Evolutionary conservation across 768 basidiomycete species (phyloP).

Genomic region (Mycena olivaceomarginata): DNA sequence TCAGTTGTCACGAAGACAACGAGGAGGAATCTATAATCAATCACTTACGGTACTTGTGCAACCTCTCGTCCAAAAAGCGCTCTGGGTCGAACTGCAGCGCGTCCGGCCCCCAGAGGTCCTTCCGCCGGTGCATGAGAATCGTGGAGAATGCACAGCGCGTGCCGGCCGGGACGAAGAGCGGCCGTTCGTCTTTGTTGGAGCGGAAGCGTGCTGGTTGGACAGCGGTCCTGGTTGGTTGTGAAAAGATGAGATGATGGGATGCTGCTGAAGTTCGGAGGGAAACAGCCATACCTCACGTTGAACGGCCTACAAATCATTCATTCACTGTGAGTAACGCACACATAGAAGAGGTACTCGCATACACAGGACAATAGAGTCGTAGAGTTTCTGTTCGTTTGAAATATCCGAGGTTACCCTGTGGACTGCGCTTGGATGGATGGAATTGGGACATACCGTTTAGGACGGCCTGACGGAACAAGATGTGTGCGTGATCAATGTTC

Average conservation of each 20-base stretch:
- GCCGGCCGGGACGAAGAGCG: slow-evolving; percentile 63
- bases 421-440: too few relatives aligned
- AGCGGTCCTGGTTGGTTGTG: slow-evolving; percentile 41
- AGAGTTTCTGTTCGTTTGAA: slow-evolving; percentile 64
- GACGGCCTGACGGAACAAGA: slow-evolving; percentile 6
- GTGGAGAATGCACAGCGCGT: slow-evolving; percentile 61
- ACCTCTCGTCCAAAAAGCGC: slow-evolving; percentile 78
- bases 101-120: slow-evolving; percentile 82
- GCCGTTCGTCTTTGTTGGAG: slow-evolving; percentile 53
- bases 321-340: neutral
- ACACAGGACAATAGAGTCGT: slow-evolving; percentile 72
- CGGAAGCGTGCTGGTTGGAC: slow-evolving; percentile 52
- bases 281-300: slow-evolving; percentile 52
- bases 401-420: too few relatives aligned
- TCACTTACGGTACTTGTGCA: slow-evolving; percentile 68
- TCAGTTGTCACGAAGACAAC: too few relatives aligned
- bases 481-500: too few relatives aligned
- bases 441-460: slow-evolving; percentile 19
- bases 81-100: slow-evolving; percentile 81
- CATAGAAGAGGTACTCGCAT: slow-evolving; percentile 39
- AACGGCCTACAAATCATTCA: slow-evolving; percentile 54
- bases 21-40: neutral
- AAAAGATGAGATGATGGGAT: neutral
- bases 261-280: neutral
- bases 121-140: slow-evolving; percentile 76